Evolutionary conservation across 331 rosid species (phyloP), one percentile per base, ranked within the genome.

Genomic region (Quercus phellos): DNA sequence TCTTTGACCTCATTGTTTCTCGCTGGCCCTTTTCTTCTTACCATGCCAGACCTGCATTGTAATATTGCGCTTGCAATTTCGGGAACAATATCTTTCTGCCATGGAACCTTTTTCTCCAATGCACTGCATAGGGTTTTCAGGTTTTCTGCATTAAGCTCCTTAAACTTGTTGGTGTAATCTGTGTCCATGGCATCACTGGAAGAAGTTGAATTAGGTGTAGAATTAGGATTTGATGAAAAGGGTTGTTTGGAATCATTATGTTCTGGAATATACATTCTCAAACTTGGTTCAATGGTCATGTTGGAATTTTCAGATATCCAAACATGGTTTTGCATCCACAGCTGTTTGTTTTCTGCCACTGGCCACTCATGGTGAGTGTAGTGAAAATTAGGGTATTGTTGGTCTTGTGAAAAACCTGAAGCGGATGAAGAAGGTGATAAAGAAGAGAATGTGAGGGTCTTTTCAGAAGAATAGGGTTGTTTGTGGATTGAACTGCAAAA

Each of bases 371-470:
- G 70, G 30, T 34, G 74, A 73, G 74, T 82, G 18, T 51, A 79
- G 78, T 71, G 66, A 55, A 76, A 50, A 76, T 72, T 79, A 75
- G 84, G 81, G 77, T 85, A 84, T 55, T 70, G 84, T 0, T 85
- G 95, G n/a, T 88, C 92, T 9, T 85, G 86, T 5, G 97, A 90
- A 75, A 87, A 90, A n/a, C 87, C 87, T 7, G 97, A 90, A 80
- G 85, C 78, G 4, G 95, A 84, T 30, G 97, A 94, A 82, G 93
- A 84, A 63, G 94, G 92, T 66, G 94, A 93, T 18, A 77, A 71
- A 13, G 92, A 84, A 51, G 93, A 89, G 78, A 89, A 78, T 85
- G 90, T 84, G 75, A 85, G 80, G 82, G 82, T 82, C 86, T 83
- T 89, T 42, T 90, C 96, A 11, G 82, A 77, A 82, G 75, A 81